These are phyloP conservation scores for Austroboletus novae-zelandiae DNA, from an alignment of 1,284 basidiomycete genomes.

Conservation along the genomic window DNA sequence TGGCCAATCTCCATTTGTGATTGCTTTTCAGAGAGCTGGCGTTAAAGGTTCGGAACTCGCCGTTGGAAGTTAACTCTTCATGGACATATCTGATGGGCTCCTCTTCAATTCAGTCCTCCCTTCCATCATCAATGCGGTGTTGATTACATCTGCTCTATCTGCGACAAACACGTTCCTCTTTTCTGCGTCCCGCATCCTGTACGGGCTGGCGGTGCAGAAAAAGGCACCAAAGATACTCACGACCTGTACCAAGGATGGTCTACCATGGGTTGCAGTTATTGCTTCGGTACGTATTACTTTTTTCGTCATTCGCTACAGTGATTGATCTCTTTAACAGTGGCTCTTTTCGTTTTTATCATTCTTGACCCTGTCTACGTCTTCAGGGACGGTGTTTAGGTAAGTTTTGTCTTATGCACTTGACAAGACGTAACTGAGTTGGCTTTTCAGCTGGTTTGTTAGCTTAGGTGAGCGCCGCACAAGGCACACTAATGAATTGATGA, in stretches of 20 bases:
- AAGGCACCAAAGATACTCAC: slow-evolving; percentile 64
- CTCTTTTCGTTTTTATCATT: slow-evolving; percentile 28
- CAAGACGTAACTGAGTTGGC: not conserved
- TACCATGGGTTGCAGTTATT: slow-evolving; percentile 8
- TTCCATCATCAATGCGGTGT: slow-evolving; percentile 65
- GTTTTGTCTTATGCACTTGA: not conserved
- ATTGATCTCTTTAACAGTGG: slow-evolving; percentile 41
- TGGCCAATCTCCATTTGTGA: slow-evolving; percentile 76
- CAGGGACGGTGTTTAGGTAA: slow-evolving; percentile 27
- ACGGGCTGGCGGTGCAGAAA: slow-evolving; percentile 76
- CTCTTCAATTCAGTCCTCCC: slow-evolving; percentile 46
- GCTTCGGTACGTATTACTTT: slow-evolving; percentile 3
- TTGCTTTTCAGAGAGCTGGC: slow-evolving; percentile 76
- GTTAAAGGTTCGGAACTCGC: slow-evolving; percentile 47
- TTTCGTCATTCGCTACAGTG: not conserved
- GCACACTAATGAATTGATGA: not conserved
- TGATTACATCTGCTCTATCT: slow-evolving; percentile 78
- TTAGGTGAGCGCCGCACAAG: slow-evolving; percentile 27
- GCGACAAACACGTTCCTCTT: slow-evolving; percentile 83
- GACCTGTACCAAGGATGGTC: slow-evolving; percentile 53
- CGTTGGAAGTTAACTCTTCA: not conserved
- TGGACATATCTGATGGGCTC: not conserved
- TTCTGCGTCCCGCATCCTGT: slow-evolving; percentile 78
- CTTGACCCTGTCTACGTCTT: slow-evolving; percentile 16
- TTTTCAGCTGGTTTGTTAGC: slow-evolving; percentile 47